Conservation (phyloP, 2,329 filamentous ascomycete genomes). For the Paecilomyces dactylethromorphus region DNA sequence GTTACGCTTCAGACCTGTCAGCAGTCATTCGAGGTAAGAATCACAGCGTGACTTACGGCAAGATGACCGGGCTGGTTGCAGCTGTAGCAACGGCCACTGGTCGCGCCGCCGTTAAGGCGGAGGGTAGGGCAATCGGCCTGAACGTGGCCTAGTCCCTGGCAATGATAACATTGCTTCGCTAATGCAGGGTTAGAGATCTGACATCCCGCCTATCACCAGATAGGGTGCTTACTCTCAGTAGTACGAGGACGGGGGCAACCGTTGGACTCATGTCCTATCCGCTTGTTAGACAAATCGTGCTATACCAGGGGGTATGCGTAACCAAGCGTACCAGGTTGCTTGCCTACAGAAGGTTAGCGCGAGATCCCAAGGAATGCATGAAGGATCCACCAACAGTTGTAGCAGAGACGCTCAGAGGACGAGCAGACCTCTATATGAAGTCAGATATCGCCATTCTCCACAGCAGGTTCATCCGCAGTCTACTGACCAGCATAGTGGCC, state of each 20-base stretch:
- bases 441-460: constrained; percentile 41
- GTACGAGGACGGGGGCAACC: constrained; percentile 93
- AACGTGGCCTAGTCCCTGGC: constrained; percentile 95
- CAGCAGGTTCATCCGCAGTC: constrained; percentile 43
- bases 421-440: constrained; percentile 79
- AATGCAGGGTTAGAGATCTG: constrained; percentile 8
- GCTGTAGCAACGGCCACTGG: constrained; percentile 89
- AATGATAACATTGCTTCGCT: constrained; percentile 99
- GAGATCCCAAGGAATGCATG: constrained; percentile 7
- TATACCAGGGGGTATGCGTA: not conserved
- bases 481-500: constrained; percentile 56
- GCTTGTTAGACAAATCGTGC: constrained; percentile 10
- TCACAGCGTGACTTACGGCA: constrained; percentile 55
- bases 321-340: constrained; percentile 37
- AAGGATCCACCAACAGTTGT: constrained; percentile 71
- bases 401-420: constrained; percentile 95
- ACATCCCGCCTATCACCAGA: constrained; percentile 1
- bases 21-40: constrained; percentile 20
- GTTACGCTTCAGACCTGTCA: constrained; percentile 53
- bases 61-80: constrained; percentile 90
- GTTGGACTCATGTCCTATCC: constrained; percentile 85
- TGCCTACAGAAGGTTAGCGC: constrained; percentile 28
- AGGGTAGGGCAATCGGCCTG: constrained; percentile 98
- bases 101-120: constrained; percentile 72
- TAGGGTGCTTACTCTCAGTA: constrained; percentile 64